phyloP scores from a whole-genome alignment of 345 rosid species.

The Geranium brycei region DNA sequence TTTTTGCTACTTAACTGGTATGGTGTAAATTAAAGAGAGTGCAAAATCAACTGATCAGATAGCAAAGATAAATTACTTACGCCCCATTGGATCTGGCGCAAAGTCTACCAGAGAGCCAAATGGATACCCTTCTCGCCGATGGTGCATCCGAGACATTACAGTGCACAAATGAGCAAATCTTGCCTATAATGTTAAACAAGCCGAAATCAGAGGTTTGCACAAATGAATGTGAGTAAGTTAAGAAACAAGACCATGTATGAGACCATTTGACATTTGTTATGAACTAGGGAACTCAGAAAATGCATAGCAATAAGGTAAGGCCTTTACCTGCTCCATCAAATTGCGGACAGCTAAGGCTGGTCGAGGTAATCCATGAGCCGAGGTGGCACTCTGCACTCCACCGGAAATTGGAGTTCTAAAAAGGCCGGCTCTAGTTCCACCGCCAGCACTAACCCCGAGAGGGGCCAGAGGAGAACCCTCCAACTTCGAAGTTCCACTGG shows the following conservation, averaged over 20 bases:
- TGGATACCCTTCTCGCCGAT: conserved; percentile 89
- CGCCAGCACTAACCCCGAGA: conserved; percentile 19
- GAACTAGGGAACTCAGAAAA: no score
- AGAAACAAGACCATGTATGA: background rate
- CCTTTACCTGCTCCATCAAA: conserved; percentile 84
- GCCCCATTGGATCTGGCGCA: conserved; percentile 83
- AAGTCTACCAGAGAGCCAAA: conserved; percentile 93
- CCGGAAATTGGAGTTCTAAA: conserved; percentile 97
- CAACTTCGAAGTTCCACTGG: conserved; percentile 25
- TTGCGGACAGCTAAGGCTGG: conserved; percentile 95
- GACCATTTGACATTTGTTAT: background rate
- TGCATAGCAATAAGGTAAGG: background rate
- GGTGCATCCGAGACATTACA: conserved; percentile 94
- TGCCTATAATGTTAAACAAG: conserved; percentile 38
- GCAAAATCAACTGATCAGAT: background rate
- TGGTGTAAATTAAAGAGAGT: no score
- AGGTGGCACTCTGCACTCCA: conserved; percentile 96
- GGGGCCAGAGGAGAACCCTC: conserved; percentile 35
- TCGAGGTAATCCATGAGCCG: conserved; percentile 84
- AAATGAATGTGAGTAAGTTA: background rate
- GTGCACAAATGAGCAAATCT: conserved; percentile 97
- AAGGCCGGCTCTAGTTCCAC: conserved; percentile 79
- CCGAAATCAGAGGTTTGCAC: background rate
- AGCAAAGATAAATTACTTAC: conserved; percentile 34
- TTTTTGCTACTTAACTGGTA: background rate